phyloP scores from a whole-genome alignment of 225 moss, liverwort and hornwort genomes.

The Anthoceros angustus region DNA sequence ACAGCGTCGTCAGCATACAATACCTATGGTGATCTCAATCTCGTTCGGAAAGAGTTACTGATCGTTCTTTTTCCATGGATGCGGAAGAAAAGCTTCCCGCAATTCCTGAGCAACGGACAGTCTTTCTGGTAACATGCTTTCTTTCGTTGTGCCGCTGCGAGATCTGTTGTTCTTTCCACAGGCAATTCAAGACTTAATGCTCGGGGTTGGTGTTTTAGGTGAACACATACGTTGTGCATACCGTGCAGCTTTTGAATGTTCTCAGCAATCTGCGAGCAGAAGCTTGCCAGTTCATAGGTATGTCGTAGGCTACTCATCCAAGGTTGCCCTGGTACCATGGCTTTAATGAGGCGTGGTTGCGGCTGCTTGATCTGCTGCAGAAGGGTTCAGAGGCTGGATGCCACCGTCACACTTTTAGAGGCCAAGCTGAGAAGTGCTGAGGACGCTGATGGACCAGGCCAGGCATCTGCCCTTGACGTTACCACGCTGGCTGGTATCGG shows the following conservation, averaged over 20 bases:
- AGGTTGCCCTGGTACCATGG: too few species aligned
- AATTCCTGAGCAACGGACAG: conserved; percentile 24
- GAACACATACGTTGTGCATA: conserved; percentile 36
- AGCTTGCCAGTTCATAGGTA: conserved; percentile 34
- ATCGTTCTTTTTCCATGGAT: conserved; percentile 3
- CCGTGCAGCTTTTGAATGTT: conserved; percentile 33
- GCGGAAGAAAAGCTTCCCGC: conserved; percentile 8
- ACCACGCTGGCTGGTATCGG: background rate
- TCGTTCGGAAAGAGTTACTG: too few species aligned
- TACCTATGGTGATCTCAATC: too few species aligned
- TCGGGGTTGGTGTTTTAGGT: conserved; percentile 12
- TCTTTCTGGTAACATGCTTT: conserved; percentile 21
- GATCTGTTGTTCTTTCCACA: background rate
- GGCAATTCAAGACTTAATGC: background rate
- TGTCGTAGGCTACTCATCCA: background rate
- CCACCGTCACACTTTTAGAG: conserved; percentile 33
- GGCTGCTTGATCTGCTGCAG: conserved; percentile 11
- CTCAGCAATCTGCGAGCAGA: conserved; percentile 28
- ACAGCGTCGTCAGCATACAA: background rate
- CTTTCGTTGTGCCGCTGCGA: background rate
- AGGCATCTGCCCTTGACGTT: conserved; percentile 8
- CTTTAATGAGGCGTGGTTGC: background rate
- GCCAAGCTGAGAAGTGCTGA: conserved; percentile 35
- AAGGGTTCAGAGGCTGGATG: conserved; percentile 27
- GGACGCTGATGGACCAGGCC: conserved; percentile 15